These are phyloP conservation scores for Ricinus communis DNA, from an alignment of 345 rosid species.

Conservation along the genomic window DNA sequence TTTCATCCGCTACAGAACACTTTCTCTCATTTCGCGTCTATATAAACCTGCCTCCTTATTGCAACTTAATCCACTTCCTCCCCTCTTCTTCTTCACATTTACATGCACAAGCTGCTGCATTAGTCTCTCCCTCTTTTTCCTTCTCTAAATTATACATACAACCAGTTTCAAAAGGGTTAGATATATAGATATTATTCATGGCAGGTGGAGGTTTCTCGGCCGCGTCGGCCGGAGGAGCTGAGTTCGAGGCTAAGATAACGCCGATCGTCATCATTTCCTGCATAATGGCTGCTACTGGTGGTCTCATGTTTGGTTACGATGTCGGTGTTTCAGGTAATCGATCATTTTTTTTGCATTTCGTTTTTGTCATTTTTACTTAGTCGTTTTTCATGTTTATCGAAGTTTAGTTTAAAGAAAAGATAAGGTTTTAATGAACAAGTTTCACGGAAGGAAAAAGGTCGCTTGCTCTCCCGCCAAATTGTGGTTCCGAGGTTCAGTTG, in stretches of 20 bases:
- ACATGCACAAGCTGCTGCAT: too few relatives aligned
- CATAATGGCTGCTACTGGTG: conserved; percentile 96
- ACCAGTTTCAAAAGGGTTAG: too few relatives aligned
- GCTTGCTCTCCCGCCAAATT: conserved; percentile 21
- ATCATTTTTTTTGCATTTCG: conserved; percentile 1
- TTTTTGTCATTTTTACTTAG: neutral
- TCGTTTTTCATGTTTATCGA: too few relatives aligned
- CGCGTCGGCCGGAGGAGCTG: conserved; percentile 46
- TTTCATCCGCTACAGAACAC: conserved; percentile 25
- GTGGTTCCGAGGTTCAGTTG: neutral
- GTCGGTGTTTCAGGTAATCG: conserved; percentile 78
- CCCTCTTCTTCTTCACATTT: too few relatives aligned
- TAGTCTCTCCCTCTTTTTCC: neutral
- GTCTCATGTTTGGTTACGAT: conserved; percentile 97
- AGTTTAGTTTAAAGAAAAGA: too few relatives aligned
- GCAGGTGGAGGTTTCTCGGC: conserved; percentile 70
- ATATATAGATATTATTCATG: conserved; percentile 32
- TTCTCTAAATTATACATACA: too few relatives aligned
- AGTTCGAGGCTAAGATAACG: conserved; percentile 93
- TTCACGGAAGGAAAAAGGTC: neutral
- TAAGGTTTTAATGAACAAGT: neutral
- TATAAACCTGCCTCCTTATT: conserved; percentile 2
- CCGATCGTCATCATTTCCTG: conserved; percentile 84
- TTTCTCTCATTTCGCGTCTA: conserved; percentile 14
- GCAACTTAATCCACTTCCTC: neutral